Evolutionary conservation across 306 rosid genomes (phyloP), one percentile per base, ranked within the genome.

Genomic region (Sicyos baderoa): DNA sequence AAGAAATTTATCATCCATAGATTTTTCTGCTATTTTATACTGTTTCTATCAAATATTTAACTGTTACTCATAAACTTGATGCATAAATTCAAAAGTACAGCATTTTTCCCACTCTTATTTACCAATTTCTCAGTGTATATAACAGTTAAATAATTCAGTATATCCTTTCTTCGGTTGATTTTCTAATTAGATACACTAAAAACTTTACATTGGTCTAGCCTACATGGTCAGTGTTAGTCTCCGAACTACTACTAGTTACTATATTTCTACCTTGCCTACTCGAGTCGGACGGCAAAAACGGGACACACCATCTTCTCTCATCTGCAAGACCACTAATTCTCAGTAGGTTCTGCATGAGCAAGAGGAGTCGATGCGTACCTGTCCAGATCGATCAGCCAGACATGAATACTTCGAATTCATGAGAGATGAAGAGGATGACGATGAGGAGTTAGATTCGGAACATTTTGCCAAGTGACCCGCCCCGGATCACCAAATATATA

Each of bases 401-500:
- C 83, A 85, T 0, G 96, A 84, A 79, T 66, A 86, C 75, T 76
- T 75, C 10, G 61, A 79, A 74, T 74, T 76, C 73, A 74, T 9
- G 63, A 90, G 95, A 40, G 45, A 40, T 40, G 45, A 40, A 40
- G 45, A 7, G 18, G 93, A 74, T 0, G 95, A 81, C 6, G 83
- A 75, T 44, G 68, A 70, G 69, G 29, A 22, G 70, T 84, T 90
- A 1, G 84, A 86, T 61, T 88, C 86, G 1, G 86, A 82, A 69
- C 25, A 45, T 50, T 82, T 79, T 80, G 79, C 76, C 85, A 76
- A 13, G 76, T 83, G 83, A 84, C 82, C n/a, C 65, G 71, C 42
- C 82, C 87, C 3, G 91, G 76, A 35, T 88, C 86, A 61, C 99
- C 98, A 76, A 87, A 89, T 75, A 88, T 74, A 75, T 86, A 89